These are phyloP conservation scores for Rhynchospora tenuis DNA, from an alignment of 176 grass and related monocot genomes.

Conservation along the genomic window DNA sequence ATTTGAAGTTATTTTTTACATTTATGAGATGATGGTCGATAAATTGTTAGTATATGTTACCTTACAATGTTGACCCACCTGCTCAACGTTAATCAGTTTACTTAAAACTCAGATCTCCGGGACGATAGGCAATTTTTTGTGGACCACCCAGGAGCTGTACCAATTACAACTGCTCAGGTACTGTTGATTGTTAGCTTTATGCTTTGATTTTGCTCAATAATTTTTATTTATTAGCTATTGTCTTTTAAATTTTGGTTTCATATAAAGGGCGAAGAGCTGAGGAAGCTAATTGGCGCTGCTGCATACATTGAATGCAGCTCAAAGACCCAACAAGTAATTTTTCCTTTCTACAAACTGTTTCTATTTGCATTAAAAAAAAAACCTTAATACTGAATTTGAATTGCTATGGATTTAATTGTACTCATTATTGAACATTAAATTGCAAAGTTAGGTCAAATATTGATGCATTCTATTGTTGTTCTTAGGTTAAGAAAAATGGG, in stretches of 20 bases:
- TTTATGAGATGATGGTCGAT: not conserved
- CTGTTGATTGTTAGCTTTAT: not conserved
- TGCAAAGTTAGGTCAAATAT: not conserved
- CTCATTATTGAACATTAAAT: not conserved
- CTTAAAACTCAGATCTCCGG: constrained; percentile 32
- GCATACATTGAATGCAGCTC: constrained; percentile 71
- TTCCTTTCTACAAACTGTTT: not conserved
- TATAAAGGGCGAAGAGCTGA: constrained; percentile 63
- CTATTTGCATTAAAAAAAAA: constrained; percentile 6
- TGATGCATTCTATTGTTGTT: not conserved
- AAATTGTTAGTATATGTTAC: not conserved
- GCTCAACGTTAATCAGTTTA: not conserved
- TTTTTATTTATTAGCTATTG: not conserved
- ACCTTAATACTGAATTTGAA: not conserved
- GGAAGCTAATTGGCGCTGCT: constrained; percentile 57
- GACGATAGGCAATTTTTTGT: constrained; percentile 40
- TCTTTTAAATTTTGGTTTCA: constrained; percentile 8
- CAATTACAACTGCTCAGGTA: constrained; percentile 34
- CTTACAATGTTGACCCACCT: not conserved
- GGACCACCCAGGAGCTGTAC: constrained; percentile 35
- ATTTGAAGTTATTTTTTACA: not conserved
- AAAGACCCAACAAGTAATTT: constrained; percentile 67
- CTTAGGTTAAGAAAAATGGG: not conserved
- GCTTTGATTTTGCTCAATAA: not conserved
- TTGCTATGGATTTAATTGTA: not conserved